Percentiles rank a stretch among this genome's conserved stretches.
Evolutionary conservation across 2,329 filamentous ascomycete species (phyloP).

Genomic region (Trichoderma arundinaceum): DNA sequence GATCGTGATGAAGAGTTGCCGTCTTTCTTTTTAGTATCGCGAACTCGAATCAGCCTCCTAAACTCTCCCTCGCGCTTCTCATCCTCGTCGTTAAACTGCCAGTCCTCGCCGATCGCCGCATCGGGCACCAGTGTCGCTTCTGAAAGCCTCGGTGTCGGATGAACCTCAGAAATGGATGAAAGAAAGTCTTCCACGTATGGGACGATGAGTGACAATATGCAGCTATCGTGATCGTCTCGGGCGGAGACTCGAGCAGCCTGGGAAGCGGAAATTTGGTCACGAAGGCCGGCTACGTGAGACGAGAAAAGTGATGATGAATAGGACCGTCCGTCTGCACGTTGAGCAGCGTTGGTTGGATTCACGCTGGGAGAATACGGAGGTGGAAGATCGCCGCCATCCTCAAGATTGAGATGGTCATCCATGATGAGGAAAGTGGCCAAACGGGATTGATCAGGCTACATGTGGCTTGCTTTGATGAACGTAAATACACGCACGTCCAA

Average conservation of each 20-base stretch:
- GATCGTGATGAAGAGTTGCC: not conserved
- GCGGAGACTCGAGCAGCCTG: conserved; percentile 44
- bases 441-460: not conserved
- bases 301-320: conserved; percentile 42
- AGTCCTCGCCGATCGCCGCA: conserved; percentile 46
- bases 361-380: conserved; percentile 23
- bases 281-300: conserved; percentile 46
- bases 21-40: conserved; percentile 2
- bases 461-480: not conserved
- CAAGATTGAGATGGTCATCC: not conserved
- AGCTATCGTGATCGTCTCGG: conserved; percentile 48
- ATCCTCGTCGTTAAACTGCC: conserved; percentile 45
- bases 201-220: conserved; percentile 48
- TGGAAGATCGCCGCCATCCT: conserved; percentile 18
- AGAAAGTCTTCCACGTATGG: conserved; percentile 52
- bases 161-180: conserved; percentile 44
- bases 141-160: conserved; percentile 44
- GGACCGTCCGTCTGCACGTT: not conserved
- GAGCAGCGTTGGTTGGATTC: not conserved
- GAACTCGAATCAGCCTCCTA: conserved; percentile 44
- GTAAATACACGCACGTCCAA: not conserved
- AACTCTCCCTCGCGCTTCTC: conserved; percentile 42
- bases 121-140: conserved; percentile 55
- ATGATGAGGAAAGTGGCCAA: not conserved
- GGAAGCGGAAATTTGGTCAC: conserved; percentile 46